These are phyloP conservation scores for Dactylellina sp. DNA, from an alignment of 2,329 filamentous ascomycete species.

Conservation along the genomic window DNA sequence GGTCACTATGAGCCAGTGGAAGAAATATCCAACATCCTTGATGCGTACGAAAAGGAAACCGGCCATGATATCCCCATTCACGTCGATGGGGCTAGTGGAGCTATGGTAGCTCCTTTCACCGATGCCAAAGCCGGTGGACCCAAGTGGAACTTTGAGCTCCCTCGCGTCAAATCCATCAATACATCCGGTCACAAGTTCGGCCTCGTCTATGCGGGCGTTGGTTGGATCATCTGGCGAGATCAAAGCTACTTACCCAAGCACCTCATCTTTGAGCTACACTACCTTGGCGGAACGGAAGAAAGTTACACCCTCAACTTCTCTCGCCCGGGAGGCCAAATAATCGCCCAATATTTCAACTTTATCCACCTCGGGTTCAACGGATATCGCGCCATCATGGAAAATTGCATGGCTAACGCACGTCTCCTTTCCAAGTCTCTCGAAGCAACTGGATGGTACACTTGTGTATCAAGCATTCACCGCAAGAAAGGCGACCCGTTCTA, in stretches of 20 bases:
- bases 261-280: conserved; percentile 77
- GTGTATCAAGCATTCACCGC: conserved; percentile 75
- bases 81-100: conserved; percentile 73
- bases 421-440: conserved; percentile 74
- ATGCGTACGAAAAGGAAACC: conserved; percentile 72
- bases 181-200: conserved; percentile 73
- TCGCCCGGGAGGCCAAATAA: conserved; percentile 75
- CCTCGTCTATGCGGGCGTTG: conserved; percentile 75
- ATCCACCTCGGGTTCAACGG: conserved; percentile 76
- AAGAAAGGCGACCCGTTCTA: conserved; percentile 63
- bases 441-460: conserved; percentile 74
- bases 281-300: conserved; percentile 77
- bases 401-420: conserved; percentile 74
- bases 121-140: conserved; percentile 67
- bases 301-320: conserved; percentile 80
- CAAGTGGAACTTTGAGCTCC: conserved; percentile 74
- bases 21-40: conserved; percentile 74
- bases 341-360: conserved; percentile 80
- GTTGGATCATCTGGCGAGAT: conserved; percentile 78
- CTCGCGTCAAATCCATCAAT: conserved; percentile 74
- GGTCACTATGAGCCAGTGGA: conserved; percentile 78
- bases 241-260: conserved; percentile 74
- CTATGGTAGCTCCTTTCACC: conserved; percentile 72
- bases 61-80: conserved; percentile 76
- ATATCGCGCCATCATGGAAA: conserved; percentile 75